phyloP scores from a whole-genome alignment of 2,329 filamentous ascomycete species.

The Thyridium curvatum region DNA sequence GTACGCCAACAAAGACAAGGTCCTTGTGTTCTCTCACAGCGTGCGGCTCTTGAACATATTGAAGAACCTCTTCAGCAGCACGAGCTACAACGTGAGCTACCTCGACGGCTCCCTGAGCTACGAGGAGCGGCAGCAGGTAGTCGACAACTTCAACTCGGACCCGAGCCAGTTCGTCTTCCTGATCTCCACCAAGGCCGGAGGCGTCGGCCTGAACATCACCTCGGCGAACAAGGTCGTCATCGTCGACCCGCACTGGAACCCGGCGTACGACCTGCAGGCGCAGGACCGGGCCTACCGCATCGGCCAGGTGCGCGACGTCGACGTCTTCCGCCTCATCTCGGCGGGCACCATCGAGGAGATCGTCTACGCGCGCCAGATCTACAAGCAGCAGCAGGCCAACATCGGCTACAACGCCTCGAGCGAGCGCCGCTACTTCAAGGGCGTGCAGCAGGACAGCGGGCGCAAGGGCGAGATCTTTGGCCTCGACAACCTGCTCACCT shows the following conservation, averaged over 20 bases:
- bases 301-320: slow-evolving; percentile 85
- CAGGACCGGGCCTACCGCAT: slow-evolving; percentile 96
- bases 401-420: slow-evolving; percentile 92
- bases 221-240: slow-evolving; percentile 98
- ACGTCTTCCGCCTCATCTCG: slow-evolving; percentile 88
- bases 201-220: slow-evolving; percentile 92
- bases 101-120: slow-evolving; percentile 80
- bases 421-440: slow-evolving; percentile 91
- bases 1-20: slow-evolving; percentile 86
- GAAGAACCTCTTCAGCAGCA: slow-evolving; percentile 78
- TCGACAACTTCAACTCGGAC: slow-evolving; percentile 89
- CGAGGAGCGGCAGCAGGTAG: slow-evolving; percentile 72
- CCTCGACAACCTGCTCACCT: slow-evolving; percentile 78
- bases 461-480: slow-evolving; percentile 95
- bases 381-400: slow-evolving; percentile 98
- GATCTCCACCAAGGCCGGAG: slow-evolving; percentile 89
- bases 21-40: slow-evolving; percentile 90
- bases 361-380: slow-evolving; percentile 93
- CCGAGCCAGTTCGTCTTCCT: slow-evolving; percentile 87
- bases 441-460: slow-evolving; percentile 75
- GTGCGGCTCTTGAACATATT: slow-evolving; percentile 81
- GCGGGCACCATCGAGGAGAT: slow-evolving; percentile 95
- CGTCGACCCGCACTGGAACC: slow-evolving; percentile 97
- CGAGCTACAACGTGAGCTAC: slow-evolving; percentile 86
- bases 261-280: slow-evolving; percentile 87